Evolutionary conservation across 139 green algal genomes (phyloP), one percentile per base, ranked within the genome.

Genomic region (Chlorella sp.): DNA sequence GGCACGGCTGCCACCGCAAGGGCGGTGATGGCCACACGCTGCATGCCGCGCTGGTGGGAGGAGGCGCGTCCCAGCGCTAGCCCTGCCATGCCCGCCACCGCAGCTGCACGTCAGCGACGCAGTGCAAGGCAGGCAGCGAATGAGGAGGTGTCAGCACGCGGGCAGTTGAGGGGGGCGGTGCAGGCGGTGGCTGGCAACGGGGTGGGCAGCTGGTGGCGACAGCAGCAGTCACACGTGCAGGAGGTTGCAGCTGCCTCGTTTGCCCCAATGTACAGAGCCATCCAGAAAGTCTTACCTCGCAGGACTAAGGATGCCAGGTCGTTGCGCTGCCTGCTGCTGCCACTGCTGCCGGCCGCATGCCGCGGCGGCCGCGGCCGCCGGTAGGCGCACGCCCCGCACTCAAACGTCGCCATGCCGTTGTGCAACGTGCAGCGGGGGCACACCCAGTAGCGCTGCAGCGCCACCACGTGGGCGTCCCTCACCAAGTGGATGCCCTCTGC

Each of bases 351-450:
- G 36, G 51, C n/a, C 0, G n/a, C 48, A 5, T 19, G 13, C 16
- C 9, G 51, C n/a, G n/a, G 75, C 70, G 5, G 70, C 28, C 44
- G 26, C 9, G 28, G 28, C 20, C 30, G 72, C 28, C 11, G 9
- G 26, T 30, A 70, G 28, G 54, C 56, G 76, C 76, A 82, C 6
- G 76, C 76, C 1, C 8, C 54, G 38, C 76, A 82, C n/a, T 40
- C 16, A 6, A 65, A 32, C 1, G 17, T 0, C 7, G 16, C 38
- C 6, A 65, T 0, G 9, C 46, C 43, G 56, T 82, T 82, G 38
- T 16, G 11, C 13, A 82, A 56, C 6, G 76, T 82, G 56, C 76
- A 82, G 24, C 76, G 76, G 9, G 76, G 76, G 56, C 76, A 82
- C 13, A 11, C 36, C 76, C 76, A 82, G 28, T 60, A 60, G 51